Conservation (phyloP, 371 early-diverging fungal genomes). For the Circinella umbellata region DNA sequence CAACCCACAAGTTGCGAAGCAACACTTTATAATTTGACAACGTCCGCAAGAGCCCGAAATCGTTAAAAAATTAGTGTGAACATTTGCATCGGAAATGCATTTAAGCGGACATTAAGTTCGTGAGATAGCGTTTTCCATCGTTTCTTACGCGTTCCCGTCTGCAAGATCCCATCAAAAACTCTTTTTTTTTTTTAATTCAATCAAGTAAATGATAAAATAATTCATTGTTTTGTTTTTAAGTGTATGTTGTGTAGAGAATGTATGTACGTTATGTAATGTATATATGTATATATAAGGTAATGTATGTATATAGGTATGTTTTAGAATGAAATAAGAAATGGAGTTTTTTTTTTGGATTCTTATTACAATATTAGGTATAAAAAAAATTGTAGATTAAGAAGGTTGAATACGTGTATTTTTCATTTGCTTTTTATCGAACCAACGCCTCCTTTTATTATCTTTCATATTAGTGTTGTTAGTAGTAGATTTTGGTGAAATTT, state of each 20-base stretch:
- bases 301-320: too few species aligned
- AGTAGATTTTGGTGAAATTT: slow-evolving; percentile 8
- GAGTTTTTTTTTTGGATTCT: neutral
- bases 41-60: slow-evolving; percentile 1
- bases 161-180: slow-evolving; percentile 38
- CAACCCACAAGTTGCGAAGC: slow-evolving; percentile 14
- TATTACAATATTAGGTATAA: neutral
- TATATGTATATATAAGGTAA: too few species aligned
- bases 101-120: slow-evolving; percentile 49
- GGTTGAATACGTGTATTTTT: slow-evolving; percentile 19
- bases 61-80: neutral
- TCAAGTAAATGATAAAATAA: too few species aligned
- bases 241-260: too few species aligned
- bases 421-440: slow-evolving; percentile 8
- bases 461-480: too few species aligned
- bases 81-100: slow-evolving; percentile 42
- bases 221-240: too few species aligned
- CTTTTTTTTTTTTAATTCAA: neutral
- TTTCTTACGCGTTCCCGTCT: slow-evolving; percentile 57
- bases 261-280: too few species aligned
- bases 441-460: slow-evolving; percentile 12
- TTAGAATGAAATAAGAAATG: too few species aligned
- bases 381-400: neutral
- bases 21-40: neutral
- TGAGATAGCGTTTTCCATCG: slow-evolving; percentile 28